phyloP scores from a whole-genome alignment of 2,329 filamentous ascomycete species.

The Fusarium burgessii region DNA sequence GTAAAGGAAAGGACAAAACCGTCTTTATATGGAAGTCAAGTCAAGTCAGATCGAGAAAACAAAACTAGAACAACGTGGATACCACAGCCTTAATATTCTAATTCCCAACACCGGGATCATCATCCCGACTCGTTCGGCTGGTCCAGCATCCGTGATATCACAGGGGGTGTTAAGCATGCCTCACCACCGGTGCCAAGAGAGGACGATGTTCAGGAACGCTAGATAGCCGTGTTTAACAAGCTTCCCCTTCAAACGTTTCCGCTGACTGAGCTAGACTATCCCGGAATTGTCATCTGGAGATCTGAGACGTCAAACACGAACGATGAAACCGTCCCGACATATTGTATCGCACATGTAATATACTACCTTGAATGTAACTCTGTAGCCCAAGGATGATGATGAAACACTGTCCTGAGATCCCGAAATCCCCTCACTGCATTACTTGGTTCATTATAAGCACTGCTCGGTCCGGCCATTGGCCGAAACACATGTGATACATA shows the following conservation, averaged over 20 bases:
- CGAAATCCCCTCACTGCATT: constrained; percentile 5
- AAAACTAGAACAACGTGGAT: neutral
- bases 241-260: constrained; percentile 27
- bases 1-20: constrained; percentile 34
- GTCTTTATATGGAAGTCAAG: constrained; percentile 14
- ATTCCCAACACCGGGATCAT: constrained; percentile 1
- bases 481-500: constrained; percentile 32
- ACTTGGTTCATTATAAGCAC: neutral
- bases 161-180: constrained; percentile 27
- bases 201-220: constrained; percentile 24
- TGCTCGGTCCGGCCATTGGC: constrained; percentile 15
- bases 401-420: constrained; percentile 24
- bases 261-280: constrained; percentile 9
- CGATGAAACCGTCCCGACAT: constrained; percentile 31
- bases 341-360: neutral
- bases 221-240: constrained; percentile 30
- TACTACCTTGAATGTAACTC: constrained; percentile 13
- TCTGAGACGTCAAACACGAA: constrained; percentile 23
- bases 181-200: constrained; percentile 34
- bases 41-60: constrained; percentile 23
- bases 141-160: constrained; percentile 26
- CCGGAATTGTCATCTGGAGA: constrained; percentile 22
- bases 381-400: constrained; percentile 8
- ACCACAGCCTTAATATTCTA: constrained; percentile 18
- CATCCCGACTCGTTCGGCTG: constrained; percentile 30